Conservation (phyloP, 345 rosid species). For the Lenwebbia sp. region DNA sequence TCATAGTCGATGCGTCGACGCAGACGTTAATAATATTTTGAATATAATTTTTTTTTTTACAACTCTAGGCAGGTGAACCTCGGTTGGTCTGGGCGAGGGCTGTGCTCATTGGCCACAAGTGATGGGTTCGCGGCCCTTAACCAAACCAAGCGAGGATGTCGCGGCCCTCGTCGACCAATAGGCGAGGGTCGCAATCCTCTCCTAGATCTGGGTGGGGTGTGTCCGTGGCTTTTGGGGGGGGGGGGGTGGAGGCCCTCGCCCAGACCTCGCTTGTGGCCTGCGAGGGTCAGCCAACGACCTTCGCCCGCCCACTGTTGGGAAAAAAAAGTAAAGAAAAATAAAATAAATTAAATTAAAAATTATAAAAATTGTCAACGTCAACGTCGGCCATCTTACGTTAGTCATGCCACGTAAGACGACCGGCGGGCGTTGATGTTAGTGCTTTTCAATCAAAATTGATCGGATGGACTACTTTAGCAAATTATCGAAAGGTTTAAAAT, state of each 20-base stretch:
- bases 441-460: not conserved
- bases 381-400: fast-evolving
- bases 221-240: too few relatives aligned
- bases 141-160: too few relatives aligned
- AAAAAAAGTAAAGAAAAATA: not conserved
- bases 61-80: not conserved
- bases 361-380: not conserved
- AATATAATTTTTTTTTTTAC: not conserved
- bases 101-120: not conserved
- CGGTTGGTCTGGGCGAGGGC: not conserved
- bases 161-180: not conserved
- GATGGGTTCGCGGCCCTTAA: not conserved
- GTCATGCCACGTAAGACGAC: fast-evolving
- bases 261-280: fast-evolving
- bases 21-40: fast-evolving
- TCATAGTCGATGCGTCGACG: fast-evolving
- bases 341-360: not conserved
- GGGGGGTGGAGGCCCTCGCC: not conserved
- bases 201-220: not conserved
- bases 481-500: not conserved
- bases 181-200: fast-evolving
- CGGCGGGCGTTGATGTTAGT: fast-evolving
- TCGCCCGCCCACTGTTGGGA: fast-evolving
- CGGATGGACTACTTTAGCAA: fast-evolving
- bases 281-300: fast-evolving